Base-by-base conservation (phyloP, 768 basidiomycete species). In the Royoungia palumana region DNA sequence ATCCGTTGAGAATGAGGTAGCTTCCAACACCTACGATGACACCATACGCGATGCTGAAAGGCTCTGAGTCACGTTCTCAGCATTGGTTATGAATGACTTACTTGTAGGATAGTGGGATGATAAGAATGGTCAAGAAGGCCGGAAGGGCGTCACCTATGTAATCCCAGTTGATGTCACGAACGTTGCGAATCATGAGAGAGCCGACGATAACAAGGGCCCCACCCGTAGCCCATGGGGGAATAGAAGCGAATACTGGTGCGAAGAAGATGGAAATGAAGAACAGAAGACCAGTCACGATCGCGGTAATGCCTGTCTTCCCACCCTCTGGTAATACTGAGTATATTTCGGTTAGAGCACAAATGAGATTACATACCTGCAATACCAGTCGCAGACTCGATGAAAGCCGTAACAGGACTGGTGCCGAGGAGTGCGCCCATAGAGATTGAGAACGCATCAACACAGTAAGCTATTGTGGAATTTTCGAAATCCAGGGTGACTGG, bases 211-310 rank as follows among this genome's bases (percentile, higher is more conserved):
- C 80, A 30, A 94, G 72, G 1, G 89, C 89, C 47, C 90, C 85
- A 13, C 90, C 90, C 2, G 90, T 94, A 5, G 90, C 89, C 88
- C 89, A 93, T 0, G 83, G 58, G 0, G 90, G 90, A 44, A 94
- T 89, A 11, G 86, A 89, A 10, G 89, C 88, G 55, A 94, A 91
- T 58, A 94, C 84, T 6, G 90, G 90, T 16, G 90, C 80, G 60
- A 94, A 94, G 76, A 94, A 94, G 46, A 94, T 74, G 3, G 81
- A 87, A 39, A 94, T 68, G 63, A 92, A 86, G 77, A 94, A 93
- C 56, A 81, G 78, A 37, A 89, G 59, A 7, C 86, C 85, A 4
- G 80, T 82, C 13, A 77, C 74, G 47, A 92, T 76, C 4, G 86
- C 90, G 0, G 90, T 86, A 43, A 94, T 68, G 22, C 91, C 91